Conservation (phyloP, 805 yeast genomes). For the Candida yuanshanica region DNA sequence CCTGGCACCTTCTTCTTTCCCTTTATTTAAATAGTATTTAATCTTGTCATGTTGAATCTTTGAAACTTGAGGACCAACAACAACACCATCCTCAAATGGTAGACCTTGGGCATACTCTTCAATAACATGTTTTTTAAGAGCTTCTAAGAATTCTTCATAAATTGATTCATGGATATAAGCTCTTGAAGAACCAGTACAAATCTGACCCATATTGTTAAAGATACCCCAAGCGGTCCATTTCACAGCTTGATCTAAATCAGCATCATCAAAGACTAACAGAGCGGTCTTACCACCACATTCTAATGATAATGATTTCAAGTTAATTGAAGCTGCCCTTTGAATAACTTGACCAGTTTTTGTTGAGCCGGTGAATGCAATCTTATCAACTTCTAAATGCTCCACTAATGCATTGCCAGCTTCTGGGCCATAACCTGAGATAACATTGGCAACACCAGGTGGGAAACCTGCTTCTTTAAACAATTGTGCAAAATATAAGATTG, state of each 20-base stretch:
- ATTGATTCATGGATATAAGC: constrained; percentile 49
- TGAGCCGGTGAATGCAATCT: constrained; percentile 53
- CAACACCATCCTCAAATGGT: constrained; percentile 36
- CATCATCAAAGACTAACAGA: constrained; percentile 40
- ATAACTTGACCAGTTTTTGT: constrained; percentile 42
- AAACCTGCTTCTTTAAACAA: constrained; percentile 39
- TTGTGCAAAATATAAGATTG: constrained; percentile 37
- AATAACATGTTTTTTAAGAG: constrained; percentile 30
- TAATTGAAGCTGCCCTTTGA: constrained; percentile 35
- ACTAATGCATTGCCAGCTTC: constrained; percentile 42
- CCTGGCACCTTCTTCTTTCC: constrained; percentile 49
- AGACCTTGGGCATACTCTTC: constrained; percentile 37
- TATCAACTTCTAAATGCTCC: constrained; percentile 39
- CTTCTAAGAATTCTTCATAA: constrained; percentile 43
- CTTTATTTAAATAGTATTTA: constrained; percentile 39
- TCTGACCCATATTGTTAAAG: constrained; percentile 58
- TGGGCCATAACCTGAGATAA: constrained; percentile 39
- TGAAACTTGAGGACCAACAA: constrained; percentile 54
- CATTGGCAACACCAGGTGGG: constrained; percentile 47
- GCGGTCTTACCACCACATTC: constrained; percentile 54
- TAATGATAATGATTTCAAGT: constrained; percentile 42
- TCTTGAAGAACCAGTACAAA: constrained; percentile 60
- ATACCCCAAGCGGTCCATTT: constrained; percentile 52
- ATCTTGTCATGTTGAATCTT: constrained; percentile 42
- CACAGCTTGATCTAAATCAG: constrained; percentile 40